Base-by-base conservation (phyloP, 1,284 basidiomycete species). In the Rhodofomes roseus region DNA sequence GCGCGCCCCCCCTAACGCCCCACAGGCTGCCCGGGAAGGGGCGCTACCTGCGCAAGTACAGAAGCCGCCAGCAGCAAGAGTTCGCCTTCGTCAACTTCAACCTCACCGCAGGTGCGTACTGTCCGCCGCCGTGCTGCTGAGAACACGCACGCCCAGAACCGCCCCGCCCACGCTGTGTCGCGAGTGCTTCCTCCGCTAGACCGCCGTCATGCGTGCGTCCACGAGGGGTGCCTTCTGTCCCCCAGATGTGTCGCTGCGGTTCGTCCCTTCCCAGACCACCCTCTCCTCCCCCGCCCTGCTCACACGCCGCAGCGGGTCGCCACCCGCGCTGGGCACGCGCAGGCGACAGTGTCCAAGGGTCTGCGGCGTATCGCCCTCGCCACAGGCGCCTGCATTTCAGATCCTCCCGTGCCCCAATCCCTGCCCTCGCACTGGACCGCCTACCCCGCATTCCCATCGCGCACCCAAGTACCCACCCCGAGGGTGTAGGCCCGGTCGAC, bases 61-160 rank as follows among this genome's bases (percentile, higher is more conserved):
- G 78, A 16, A 79, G 74, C 64, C 79, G 77, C n/a, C n/a, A n/a
- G 62, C 81, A 85, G 65, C 84, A 88, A 66, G 91, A 94, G 63
- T 81, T 87, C 61, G 87, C 87, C 1, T 89, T 90, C 69, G 80
- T 92, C 37, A 84, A 87, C 68, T 93, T 93, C 75, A 89, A 93
- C 70, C 75, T 91, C 55, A 83, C 82, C 55, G 88, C 90, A 58
- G 92, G 92, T 89, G 65, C 61, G 82, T 70, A 57, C 67, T n/a
- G 31, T 5, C 31, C 11, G 31, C 5, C 5, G 31, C 11, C 5
- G 34, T 20, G 12, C 22, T 48, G 31, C 31, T 34, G 31, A 34
- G 31, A 34, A 34, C 11, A 11, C 31, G 31, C 4, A 29, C 36
- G 20, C 27, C 16, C 25, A 20, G 31, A 34, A 34, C 31, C 31